Evolutionary conservation across 441 rosid genomes (phyloP), one percentile per base, ranked within the genome.

Genomic region (Pelargonium myrrhifolium): DNA sequence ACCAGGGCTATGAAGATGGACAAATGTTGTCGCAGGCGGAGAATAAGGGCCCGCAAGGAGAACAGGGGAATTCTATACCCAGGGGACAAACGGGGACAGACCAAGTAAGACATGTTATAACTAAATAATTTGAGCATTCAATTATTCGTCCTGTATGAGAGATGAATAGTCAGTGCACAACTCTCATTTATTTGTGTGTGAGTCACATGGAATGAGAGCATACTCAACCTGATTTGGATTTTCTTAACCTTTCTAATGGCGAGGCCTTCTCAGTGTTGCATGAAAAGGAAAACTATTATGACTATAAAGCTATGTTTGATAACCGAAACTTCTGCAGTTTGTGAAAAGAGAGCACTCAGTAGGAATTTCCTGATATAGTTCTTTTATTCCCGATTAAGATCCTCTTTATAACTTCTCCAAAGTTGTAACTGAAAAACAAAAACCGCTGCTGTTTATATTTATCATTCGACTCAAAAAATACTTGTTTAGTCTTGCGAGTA

Each of bases 31-130:
- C 26, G 2, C 26, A 24, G 26, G 26, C 26, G 26, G 26, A 24
- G 26, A 80, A 77, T 76, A 79, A 78, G 63, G 81, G 67, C 35
- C 42, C 15, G 65, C 83, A 76, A 47, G 86, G 79, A 75, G 85
- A 76, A 51, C 75, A 82, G 67, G 64, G 79, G 83, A 74, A 70
- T 74, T 59, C 28, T 60, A 22, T 28, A 15, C 21, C 58, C 31
- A 28, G 31, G 31, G 31, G 31, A 28, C 31, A 28, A 28, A 28
- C 31, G 31, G 31, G 31, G 31, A 28, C 31, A 28, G 31, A 28
- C 31, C 31, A 28, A 28, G 31, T 28, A 28, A 28, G 31, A 28
- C 31, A 28, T 28, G 39, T 72, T 49, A 3, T 22, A 66, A 67
- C 28, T 64, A 15, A 62, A 65, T 66, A 68, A 51, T 28, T 28